Evolutionary conservation across 345 rosid species (phyloP).

Genomic region (Moricandia moricandioides): DNA sequence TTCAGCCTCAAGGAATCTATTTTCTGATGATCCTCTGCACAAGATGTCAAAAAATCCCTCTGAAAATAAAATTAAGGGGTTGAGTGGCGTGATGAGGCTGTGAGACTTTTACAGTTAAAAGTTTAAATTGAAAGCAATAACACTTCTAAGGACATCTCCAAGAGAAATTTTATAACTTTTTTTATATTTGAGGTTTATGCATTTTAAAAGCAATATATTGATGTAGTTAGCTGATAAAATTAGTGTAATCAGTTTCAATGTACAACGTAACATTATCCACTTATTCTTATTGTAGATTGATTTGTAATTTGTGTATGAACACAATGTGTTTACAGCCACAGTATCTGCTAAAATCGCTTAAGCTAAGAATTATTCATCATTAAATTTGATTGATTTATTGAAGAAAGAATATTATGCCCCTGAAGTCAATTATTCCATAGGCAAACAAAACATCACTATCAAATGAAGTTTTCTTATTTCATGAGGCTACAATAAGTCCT

Average conservation of each 20-base stretch:
- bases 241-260: background rate
- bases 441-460: slow-evolving; percentile 4
- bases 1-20: slow-evolving; percentile 10
- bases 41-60: slow-evolving; percentile 1
- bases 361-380: background rate
- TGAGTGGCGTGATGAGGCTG: background rate
- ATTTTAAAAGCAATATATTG: background rate
- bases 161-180: background rate
- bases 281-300: too few species aligned
- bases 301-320: background rate
- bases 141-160: background rate
- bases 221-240: background rate
- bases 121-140: background rate
- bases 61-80: background rate
- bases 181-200: background rate
- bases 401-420: background rate
- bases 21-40: slow-evolving; percentile 11
- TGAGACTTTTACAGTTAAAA: background rate
- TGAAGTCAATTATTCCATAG: slow-evolving; percentile 11
- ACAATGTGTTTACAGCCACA: background rate
- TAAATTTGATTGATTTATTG: background rate
- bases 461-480: background rate
- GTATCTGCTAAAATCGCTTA: background rate
- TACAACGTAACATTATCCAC: background rate
- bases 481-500: background rate